These are phyloP conservation scores for Pichia scutulata DNA, from an alignment of 805 yeast species.

Conservation along the genomic window DNA sequence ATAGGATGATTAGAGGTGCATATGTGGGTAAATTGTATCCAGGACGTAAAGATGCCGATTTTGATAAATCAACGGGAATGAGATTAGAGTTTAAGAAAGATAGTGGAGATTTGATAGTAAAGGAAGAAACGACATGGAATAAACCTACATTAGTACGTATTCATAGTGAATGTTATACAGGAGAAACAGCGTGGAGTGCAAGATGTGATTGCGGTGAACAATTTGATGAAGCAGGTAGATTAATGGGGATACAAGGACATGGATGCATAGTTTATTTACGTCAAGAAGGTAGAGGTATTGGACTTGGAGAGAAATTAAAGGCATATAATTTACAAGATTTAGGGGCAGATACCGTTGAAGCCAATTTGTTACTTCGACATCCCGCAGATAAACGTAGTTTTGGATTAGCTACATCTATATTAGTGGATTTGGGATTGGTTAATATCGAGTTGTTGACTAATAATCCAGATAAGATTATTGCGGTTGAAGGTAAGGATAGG, in stretches of 20 bases:
- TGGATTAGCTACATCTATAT: conserved; percentile 87
- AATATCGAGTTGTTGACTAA: conserved; percentile 79
- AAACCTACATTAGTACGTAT: conserved; percentile 69
- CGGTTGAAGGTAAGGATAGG: conserved; percentile 83
- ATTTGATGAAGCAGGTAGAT: conserved; percentile 92
- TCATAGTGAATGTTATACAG: conserved; percentile 97
- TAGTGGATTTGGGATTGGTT: conserved; percentile 69
- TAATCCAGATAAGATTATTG: conserved; percentile 92
- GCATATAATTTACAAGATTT: conserved; percentile 95
- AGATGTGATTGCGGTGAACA: conserved; percentile 99
- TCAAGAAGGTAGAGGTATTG: conserved; percentile 98
- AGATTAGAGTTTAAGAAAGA: conserved; percentile 33
- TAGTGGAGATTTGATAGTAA: conserved; percentile 34
- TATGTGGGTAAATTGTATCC: conserved; percentile 86
- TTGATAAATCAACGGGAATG: conserved; percentile 38
- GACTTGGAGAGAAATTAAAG: conserved; percentile 93
- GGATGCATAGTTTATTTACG: conserved; percentile 94
- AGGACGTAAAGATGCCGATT: conserved; percentile 68
- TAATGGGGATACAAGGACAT: conserved; percentile 79
- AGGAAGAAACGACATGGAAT: conserved; percentile 21
- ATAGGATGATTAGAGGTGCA: conserved; percentile 98
- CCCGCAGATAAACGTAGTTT: conserved; percentile 98
- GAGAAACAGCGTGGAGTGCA: conserved; percentile 99
- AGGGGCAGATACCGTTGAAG: conserved; percentile 98
- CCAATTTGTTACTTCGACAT: conserved; percentile 83